A percentile compares a stretch with the other conserved stretches of the same genome.
Evolutionary conservation across 768 basidiomycete genomes (phyloP).

Genomic region (Cystofilobasidium ferigula): DNA sequence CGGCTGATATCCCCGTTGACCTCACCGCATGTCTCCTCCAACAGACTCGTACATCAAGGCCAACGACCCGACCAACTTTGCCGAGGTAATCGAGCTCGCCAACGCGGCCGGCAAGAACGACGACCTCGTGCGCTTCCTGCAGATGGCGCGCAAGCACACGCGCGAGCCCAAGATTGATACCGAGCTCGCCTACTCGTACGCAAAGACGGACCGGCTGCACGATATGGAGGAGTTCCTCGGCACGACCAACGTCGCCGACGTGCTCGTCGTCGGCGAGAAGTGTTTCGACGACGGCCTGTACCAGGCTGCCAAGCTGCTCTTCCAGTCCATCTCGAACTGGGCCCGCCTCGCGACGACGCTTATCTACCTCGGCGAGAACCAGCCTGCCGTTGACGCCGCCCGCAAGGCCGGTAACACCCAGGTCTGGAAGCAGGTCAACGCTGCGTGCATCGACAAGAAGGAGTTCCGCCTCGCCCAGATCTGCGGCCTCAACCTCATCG

Average conservation of each 20-base stretch:
- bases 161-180: conserved; percentile 98
- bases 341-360: conserved; percentile 93
- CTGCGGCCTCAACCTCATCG: conserved; percentile 94
- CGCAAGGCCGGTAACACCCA: conserved; percentile 98
- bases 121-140: conserved; percentile 85
- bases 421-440: conserved; percentile 99
- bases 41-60: conserved; percentile 96
- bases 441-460: conserved; percentile 91
- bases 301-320: conserved; percentile 89
- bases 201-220: conserved; percentile 76
- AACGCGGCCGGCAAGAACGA: conserved; percentile 84
- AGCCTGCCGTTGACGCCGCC: conserved; percentile 97
- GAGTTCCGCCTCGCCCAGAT: conserved; percentile 98
- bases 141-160: conserved; percentile 95
- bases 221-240: conserved; percentile 99
- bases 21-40: not conserved
- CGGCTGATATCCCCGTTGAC: conserved; percentile 9
- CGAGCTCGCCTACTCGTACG: conserved; percentile 94
- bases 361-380: conserved; percentile 96
- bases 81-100: conserved; percentile 91
- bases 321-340: conserved; percentile 97
- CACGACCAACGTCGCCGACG: conserved; percentile 97
- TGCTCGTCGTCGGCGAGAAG: conserved; percentile 95
- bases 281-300: conserved; percentile 98
- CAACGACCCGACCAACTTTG: conserved; percentile 83